Base-by-base conservation (phyloP, 768 basidiomycete species). In the Rhizopogon vinicolor region DNA sequence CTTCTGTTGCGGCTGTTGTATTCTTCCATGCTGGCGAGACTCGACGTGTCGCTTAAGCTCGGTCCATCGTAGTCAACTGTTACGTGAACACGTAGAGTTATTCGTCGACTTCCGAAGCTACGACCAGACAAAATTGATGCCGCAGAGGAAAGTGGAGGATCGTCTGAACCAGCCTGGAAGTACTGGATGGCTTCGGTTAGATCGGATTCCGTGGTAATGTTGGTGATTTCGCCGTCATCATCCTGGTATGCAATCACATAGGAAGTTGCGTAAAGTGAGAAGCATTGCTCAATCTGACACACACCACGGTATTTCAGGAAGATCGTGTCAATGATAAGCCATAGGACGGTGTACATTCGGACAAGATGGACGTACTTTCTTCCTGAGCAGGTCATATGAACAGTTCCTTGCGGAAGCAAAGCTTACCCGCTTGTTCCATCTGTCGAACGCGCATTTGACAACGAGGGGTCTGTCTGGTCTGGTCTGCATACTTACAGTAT, bases 51-150 rank as follows among this genome's bases (percentile, higher is more conserved):
- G 8, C 91, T 93, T 55, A 97, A 76, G 70, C 88, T 91, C 13
- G 89, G 92, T 0, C 92, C 92, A 67, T 97, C 94, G 62, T 93
- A 95, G 58, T 95, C 93, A 58, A 95, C 84, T 8, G 77, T 76
- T 41, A 98, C 85, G 44, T 86, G 78, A 37, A 97, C 83, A 8
- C 82, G 78, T 14, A 97, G 72, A 1, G 87, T 89, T 54, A 97
- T 88, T 66, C 85, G 92, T 43, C 81, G 77, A 35, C 79, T 75
- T 9, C 81, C 77, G 28, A 84, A 85, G 62, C 86, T 87, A 16
- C 79, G 72, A 29, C 78, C 77, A 12, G 88, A 89, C 31, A 87
- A 70, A 51, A 87, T 84, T 44, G 91, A 93, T 0, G 86, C 81
- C 3, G 84, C 82, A 22, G 89, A 90, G 9, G 87, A 86, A 33